Base-by-base conservation (phyloP, 371 early-diverging fungal species). In the Conidiobolus incongruus region DNA sequence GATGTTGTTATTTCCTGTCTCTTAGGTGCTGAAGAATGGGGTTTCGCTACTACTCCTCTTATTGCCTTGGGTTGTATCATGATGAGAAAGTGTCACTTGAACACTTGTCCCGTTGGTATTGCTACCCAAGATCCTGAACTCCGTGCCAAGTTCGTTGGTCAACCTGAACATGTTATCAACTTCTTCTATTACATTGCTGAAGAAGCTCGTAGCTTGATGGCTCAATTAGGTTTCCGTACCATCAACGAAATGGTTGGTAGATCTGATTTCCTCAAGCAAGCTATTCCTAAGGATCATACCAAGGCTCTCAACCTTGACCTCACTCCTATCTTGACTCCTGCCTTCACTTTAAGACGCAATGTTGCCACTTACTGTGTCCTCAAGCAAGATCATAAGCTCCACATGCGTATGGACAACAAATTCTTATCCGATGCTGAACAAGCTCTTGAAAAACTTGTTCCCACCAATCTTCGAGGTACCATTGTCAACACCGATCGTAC, bases 11-110 rank as follows among this genome's bases (percentile, higher is more conserved):
- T 92, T 52, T 89, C 93, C 6, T 86, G 89, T 60, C 65, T 95
- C 57, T 70, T 95, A 20, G 95, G 95, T 51, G 95, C 93, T 41
- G 92, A 95, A 59, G 95, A 95, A 67, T 92, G 87, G 80, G 93
- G 95, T 22, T 95, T 95, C 53, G 93, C 93, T 37, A 95, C 93
- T 3, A 81, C 91, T 3, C 95, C 95, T 29, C 65, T 95, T 49
- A 91, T 95, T 52, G 88, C 91, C n/a, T 70, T 92, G 54, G 95
- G 95, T 35, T 92, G 93, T 59, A 86, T 70, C 44, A 89, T 91
- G 83, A 80, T 92, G 86, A 70, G 91, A 44, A 83, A 86, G 38
- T 83, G 83, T 60, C 84, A 78, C 58, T 53, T 86, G 59, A 91
- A 91, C 61, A 89, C 88, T 47, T 95, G 95, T 50, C 86, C 95